These are phyloP conservation scores for Monosporascus sp. DNA, from an alignment of 2,329 filamentous ascomycete species.

Conservation along the genomic window DNA sequence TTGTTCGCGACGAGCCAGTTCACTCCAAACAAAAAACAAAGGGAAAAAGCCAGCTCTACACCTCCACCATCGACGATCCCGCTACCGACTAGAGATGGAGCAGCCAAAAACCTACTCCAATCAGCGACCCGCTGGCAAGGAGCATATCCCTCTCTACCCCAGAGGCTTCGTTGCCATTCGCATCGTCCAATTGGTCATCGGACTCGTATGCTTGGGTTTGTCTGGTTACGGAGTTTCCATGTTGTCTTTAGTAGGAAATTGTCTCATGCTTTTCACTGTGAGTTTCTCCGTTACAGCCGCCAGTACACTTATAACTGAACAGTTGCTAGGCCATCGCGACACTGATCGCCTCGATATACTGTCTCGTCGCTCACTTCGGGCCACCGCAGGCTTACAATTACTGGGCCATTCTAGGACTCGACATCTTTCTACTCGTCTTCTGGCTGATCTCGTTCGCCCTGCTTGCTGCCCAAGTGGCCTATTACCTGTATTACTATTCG, in stretches of 20 bases:
- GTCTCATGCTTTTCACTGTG: constrained; percentile 36
- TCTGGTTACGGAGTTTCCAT: constrained; percentile 37
- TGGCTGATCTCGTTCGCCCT: constrained; percentile 44
- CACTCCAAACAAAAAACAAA: too few relatives aligned
- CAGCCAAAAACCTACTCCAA: constrained; percentile 22
- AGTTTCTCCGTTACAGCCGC: constrained; percentile 17
- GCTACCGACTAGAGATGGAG: constrained; percentile 3
- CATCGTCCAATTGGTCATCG: constrained; percentile 40
- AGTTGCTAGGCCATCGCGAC: constrained; percentile 34
- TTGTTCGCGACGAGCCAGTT: too few relatives aligned
- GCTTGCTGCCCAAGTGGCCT: constrained; percentile 33
- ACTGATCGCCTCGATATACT: constrained; percentile 41
- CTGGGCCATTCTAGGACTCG: constrained; percentile 46
- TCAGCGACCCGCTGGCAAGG: constrained; percentile 31
- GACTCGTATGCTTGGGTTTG: constrained; percentile 41
- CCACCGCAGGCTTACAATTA: constrained; percentile 44
- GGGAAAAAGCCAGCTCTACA: too few relatives aligned
- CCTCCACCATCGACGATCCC: too few relatives aligned
- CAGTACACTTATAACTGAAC: constrained; percentile 5
- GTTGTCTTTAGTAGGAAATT: constrained; percentile 19
- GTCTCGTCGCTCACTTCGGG: constrained; percentile 37
- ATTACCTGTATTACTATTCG: constrained; percentile 1
- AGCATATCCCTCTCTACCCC: constrained; percentile 43
- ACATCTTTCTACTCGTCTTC: constrained; percentile 46
- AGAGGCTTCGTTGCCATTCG: constrained; percentile 38